These are phyloP conservation scores for Endoconidiophora polonica DNA, from an alignment of 2,329 filamentous ascomycete species.

Conservation along the genomic window DNA sequence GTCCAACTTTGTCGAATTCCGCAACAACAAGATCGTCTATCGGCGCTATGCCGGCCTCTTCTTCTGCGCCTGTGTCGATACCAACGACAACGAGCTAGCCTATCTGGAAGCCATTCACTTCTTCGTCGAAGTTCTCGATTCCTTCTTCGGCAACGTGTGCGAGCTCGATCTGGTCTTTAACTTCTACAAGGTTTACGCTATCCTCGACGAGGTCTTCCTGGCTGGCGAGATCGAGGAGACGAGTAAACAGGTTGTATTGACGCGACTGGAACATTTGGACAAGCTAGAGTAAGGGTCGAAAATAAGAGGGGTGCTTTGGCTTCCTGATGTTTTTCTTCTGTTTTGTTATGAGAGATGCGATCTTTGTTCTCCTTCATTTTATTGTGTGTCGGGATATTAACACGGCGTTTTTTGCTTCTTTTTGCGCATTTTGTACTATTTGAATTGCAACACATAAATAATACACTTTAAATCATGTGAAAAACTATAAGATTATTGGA, in stretches of 20 bases:
- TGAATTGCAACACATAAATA: too few relatives aligned
- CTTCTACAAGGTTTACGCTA: conserved; percentile 86
- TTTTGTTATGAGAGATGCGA: not conserved
- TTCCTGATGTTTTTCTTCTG: too few relatives aligned
- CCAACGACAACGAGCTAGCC: conserved; percentile 94
- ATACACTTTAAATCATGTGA: too few relatives aligned
- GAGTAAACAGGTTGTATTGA: conserved; percentile 93
- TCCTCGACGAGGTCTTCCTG: conserved; percentile 93
- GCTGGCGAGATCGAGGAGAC: conserved; percentile 98
- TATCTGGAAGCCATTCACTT: conserved; percentile 98
- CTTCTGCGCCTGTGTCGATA: conserved; percentile 98
- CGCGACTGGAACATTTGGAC: conserved; percentile 83
- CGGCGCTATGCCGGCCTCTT: conserved; percentile 93
- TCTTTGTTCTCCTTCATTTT: not conserved
- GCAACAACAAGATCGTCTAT: conserved; percentile 92
- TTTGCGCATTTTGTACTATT: not conserved
- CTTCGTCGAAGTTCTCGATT: conserved; percentile 95
- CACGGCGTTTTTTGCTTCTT: conserved; percentile 1
- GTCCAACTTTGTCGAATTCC: conserved; percentile 96
- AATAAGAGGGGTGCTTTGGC: not conserved
- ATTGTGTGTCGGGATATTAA: not conserved
- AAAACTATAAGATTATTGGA: too few relatives aligned
- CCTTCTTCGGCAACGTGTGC: conserved; percentile 98
- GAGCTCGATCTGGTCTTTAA: conserved; percentile 83
- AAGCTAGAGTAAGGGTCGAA: conserved; percentile 56